These are phyloP conservation scores for Fusarium irregulare DNA, from an alignment of 2,329 filamentous ascomycete species.

Conservation along the genomic window DNA sequence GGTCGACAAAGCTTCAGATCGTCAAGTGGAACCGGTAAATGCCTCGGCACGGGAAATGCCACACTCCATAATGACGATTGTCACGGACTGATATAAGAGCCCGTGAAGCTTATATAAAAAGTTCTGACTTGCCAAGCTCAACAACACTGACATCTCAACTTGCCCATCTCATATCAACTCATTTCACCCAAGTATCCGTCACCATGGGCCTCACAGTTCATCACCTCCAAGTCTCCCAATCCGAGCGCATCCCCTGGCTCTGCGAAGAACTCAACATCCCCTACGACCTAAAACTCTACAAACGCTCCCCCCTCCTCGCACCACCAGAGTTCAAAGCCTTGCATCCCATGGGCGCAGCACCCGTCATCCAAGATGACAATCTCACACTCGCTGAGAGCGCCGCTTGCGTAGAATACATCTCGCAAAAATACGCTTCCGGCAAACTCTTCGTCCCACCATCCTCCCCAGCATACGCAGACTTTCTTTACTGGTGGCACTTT, in stretches of 20 bases:
- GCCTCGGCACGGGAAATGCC: constrained; percentile 11
- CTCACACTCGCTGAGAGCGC: constrained; percentile 67
- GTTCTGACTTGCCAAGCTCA: rapidly evolving
- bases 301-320: constrained; percentile 32
- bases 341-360: constrained; percentile 66
- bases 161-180: neutral
- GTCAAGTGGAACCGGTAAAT: constrained; percentile 20
- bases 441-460: constrained; percentile 58
- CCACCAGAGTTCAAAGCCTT: constrained; percentile 40
- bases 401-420: constrained; percentile 72
- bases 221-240: constrained; percentile 69
- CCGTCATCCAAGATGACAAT: constrained; percentile 67
- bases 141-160: neutral
- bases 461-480: constrained; percentile 66
- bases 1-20: neutral
- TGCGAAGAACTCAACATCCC: constrained; percentile 70
- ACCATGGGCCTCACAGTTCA: constrained; percentile 57
- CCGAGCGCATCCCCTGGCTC: constrained; percentile 72
- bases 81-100: constrained; percentile 18
- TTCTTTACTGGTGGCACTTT: constrained; percentile 74
- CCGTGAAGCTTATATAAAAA: constrained; percentile 12
- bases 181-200: no score
- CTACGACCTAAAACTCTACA: constrained; percentile 54
- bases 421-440: constrained; percentile 63
- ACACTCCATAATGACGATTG: constrained; percentile 14